Evolutionary conservation across 208 protist species (phyloP), one percentile per base, ranked within the genome.

Genomic region (Leishmania guyanensis): DNA sequence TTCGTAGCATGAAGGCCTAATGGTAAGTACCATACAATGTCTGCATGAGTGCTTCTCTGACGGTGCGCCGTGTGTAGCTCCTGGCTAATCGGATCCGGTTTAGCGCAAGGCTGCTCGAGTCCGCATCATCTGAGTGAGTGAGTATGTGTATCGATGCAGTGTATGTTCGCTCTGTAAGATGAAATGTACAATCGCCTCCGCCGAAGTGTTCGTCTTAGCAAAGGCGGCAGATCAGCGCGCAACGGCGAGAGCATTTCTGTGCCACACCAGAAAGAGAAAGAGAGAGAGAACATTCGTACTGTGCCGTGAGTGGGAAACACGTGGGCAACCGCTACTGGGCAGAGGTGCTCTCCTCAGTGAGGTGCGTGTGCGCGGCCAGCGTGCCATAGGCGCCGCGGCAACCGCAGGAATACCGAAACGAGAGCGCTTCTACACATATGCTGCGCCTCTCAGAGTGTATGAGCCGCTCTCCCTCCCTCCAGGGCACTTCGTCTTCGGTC

Each of bases 1-100:
- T 95, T 50, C 86, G 86, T 5, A 85, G 77, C 75, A 82, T 90
- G 79, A 93, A 92, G 80, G 1, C 51, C 14, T 86, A 62, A 88
- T 33, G 26, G 56, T 22, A 33, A 39, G 29, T 20, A 39, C 12
- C 50, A 60, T 75, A 3, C 29, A n/a, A 51, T 48, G 16, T 4
- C 50, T 75, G 43, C n/a, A 16, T 58, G 43, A 6, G 48, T 43
- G 29, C 20, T 54, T 5, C 2, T 58, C n/a, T 33, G 71, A 75
- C 33, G 68, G 3, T 73, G 68, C 20, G 3, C 22, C 46, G 22
- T 53, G 68, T 50, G 68, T 20, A 73, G 68, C 46, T 26, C 16
- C 36, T 71, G 36, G 10, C 66, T 29, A 46, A 48, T n/a, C 8
- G 36, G 43, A 22, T 50, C 22, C 26, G 4, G 39, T 71, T 48